A percentile compares a stretch with the other conserved stretches of the same genome.
Evolutionary conservation across 306 rosid genomes (phyloP).

Genomic region (Ammopiptanthus mongolicus): DNA sequence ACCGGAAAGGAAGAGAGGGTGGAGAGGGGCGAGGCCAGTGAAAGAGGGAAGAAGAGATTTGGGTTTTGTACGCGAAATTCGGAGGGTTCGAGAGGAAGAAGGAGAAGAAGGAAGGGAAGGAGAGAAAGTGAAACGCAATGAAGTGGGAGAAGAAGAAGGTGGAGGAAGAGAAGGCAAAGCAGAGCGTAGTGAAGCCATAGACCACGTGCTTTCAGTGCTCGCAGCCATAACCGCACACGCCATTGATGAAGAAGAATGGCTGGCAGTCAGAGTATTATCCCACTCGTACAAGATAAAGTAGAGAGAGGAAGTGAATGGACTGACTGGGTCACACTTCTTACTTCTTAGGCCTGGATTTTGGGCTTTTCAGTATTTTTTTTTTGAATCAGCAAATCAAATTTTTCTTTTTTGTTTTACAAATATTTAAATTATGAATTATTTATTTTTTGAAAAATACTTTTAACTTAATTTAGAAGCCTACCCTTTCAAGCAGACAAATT

Average conservation of each 20-base stretch:
- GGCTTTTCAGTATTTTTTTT: too few species aligned
- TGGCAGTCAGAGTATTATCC: too few species aligned
- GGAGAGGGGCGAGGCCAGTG: slow-evolving; percentile 57
- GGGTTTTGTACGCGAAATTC: slow-evolving; percentile 31
- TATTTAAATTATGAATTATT: too few species aligned
- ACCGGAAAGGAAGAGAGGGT: slow-evolving; percentile 29
- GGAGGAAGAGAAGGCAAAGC: slow-evolving; percentile 45
- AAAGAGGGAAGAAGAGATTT: slow-evolving; percentile 39
- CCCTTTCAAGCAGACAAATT: too few species aligned
- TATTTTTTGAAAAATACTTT: too few species aligned
- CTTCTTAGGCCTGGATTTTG: too few species aligned
- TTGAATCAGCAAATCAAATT: too few species aligned
- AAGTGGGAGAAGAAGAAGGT: neutral
- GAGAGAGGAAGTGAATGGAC: neutral
- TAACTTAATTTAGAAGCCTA: too few species aligned
- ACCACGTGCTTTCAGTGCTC: slow-evolving; percentile 37
- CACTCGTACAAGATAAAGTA: neutral
- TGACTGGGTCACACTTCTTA: too few species aligned
- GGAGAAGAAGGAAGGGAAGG: slow-evolving; percentile 17
- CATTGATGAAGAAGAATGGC: too few species aligned
- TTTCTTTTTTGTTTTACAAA: too few species aligned
- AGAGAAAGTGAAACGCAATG: slow-evolving; percentile 21
- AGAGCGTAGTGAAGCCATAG: slow-evolving; percentile 56
- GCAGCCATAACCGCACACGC: slow-evolving; percentile 37
- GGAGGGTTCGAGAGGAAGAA: slow-evolving; percentile 6